Base-by-base conservation (phyloP, 2,329 filamentous ascomycete genomes). In the Fusarium chaquense region DNA sequence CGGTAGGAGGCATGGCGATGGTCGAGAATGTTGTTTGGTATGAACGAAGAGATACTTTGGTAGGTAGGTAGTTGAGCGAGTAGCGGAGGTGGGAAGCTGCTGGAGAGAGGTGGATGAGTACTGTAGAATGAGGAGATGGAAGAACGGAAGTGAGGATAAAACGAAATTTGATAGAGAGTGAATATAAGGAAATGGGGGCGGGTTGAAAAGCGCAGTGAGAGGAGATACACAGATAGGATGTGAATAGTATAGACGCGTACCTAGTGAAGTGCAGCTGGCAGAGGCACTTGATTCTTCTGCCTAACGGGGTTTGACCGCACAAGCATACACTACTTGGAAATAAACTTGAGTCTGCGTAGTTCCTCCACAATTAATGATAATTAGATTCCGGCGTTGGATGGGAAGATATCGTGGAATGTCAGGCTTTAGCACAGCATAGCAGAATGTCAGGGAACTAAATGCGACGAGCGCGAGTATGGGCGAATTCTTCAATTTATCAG, bases 1-100 rank as follows among this genome's bases (percentile, higher is more conserved):
- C 77, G 3, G 61, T 18, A 9, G 62, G 67, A 62, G 73, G 71
- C 76, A 77, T 78, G 13, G 9, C 57, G 58, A 51, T 35, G 45
- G 43, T 13, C 45, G 51, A 41, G n/a, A 44, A 6, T 36, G 47
- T 53, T 18, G 40, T 44, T 41, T 53, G 49, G 50, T 38, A 24
- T n/a, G 16, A 10, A 40, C 35, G 26, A 18, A 22, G 32, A 35
- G 33, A 18, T 35, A 18, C 33, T 8, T 18, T 9, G 15, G 33
- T 35, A 35, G 7, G n/a, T 26, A 35, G 15, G n/a, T 26, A 9
- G 40, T 24, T 53, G 62, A 35, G 26, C 56, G 57, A 35, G 30
- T 20, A 44, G 35, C 35, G 22, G 20, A 36, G 45, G 33, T 26
- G 40, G 18, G 22, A 32, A 26, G n/a, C 20, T 36, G 45, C n/a